phyloP scores from a whole-genome alignment of 169 alveolate genomes.

The Amoebophrya sp. region DNA sequence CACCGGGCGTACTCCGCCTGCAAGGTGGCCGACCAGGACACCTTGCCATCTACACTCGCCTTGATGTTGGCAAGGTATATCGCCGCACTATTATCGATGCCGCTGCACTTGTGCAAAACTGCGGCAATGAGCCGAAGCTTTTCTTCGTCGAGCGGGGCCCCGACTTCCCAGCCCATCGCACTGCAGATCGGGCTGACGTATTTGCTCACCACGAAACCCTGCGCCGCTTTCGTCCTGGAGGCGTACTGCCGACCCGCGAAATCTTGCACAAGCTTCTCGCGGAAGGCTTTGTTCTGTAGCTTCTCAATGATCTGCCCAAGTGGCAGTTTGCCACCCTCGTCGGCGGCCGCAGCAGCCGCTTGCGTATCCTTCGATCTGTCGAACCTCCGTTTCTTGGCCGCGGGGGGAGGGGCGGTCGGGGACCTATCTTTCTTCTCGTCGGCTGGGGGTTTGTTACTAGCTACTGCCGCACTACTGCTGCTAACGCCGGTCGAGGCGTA shows the following conservation, averaged over 20 bases:
- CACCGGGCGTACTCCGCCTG: not conserved
- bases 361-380: too few relatives aligned
- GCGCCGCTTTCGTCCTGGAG: not conserved
- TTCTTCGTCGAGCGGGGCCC: not conserved
- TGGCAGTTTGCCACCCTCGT: too few relatives aligned
- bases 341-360: too few relatives aligned
- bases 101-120: not conserved
- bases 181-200: not conserved
- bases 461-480: too few relatives aligned
- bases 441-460: too few relatives aligned
- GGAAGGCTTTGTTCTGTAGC: too few relatives aligned
- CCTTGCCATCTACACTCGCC: not conserved
- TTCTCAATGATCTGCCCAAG: too few relatives aligned
- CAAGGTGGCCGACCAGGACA: not conserved
- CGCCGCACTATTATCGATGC: not conserved
- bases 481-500: too few relatives aligned
- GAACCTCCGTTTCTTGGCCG: too few relatives aligned
- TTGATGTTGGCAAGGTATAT: not conserved
- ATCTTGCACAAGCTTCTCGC: too few relatives aligned
- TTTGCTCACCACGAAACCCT: not conserved
- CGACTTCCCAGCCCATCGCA: not conserved
- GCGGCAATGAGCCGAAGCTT: not conserved
- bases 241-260: not conserved
- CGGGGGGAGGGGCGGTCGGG: too few relatives aligned
- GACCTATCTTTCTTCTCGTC: too few relatives aligned